phyloP scores from a whole-genome alignment of 1,284 basidiomycete species.

The Thelephora terrestris region DNA sequence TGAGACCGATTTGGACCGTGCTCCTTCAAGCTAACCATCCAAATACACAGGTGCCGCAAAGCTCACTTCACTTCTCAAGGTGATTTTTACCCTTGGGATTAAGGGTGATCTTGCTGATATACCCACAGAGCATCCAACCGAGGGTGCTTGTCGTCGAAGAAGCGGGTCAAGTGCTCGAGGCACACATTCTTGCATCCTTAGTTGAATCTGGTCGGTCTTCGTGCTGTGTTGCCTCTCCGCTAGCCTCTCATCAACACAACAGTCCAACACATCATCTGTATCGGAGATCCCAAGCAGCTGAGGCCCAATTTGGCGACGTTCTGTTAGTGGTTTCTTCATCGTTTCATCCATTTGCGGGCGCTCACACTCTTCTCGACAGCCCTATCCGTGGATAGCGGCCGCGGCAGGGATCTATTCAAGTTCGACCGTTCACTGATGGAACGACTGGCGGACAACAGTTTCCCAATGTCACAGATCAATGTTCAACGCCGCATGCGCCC shows the following conservation, averaged over 20 bases:
- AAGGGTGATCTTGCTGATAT: neutral
- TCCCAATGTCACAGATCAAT: constrained; percentile 32
- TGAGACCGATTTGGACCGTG: no score
- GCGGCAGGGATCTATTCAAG: constrained; percentile 26
- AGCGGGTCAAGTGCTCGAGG: constrained; percentile 64
- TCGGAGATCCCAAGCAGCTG: constrained; percentile 64
- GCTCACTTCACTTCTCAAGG: constrained; percentile 40
- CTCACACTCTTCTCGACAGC: constrained; percentile 15
- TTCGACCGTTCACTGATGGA: constrained; percentile 42
- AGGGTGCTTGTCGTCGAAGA: constrained; percentile 27
- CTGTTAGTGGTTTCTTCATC: constrained; percentile 28
- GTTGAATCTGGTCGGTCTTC: constrained; percentile 37
- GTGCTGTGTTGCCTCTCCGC: constrained; percentile 7
- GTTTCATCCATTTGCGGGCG: constrained; percentile 2
- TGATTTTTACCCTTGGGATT: constrained; percentile 12
- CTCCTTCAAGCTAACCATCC: neutral
- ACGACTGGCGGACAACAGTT: constrained; percentile 25
- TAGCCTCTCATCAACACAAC: neutral
- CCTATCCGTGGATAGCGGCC: constrained; percentile 29
- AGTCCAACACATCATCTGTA: constrained; percentile 53
- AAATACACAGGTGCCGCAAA: constrained; percentile 44
- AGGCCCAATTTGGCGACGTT: constrained; percentile 58
- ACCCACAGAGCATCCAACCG: constrained; percentile 18
- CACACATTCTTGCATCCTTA: constrained; percentile 49
- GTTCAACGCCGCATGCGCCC: constrained; percentile 37